Conservation (phyloP, 2,329 filamentous ascomycete species). For the Fusarium goolgardi region DNA sequence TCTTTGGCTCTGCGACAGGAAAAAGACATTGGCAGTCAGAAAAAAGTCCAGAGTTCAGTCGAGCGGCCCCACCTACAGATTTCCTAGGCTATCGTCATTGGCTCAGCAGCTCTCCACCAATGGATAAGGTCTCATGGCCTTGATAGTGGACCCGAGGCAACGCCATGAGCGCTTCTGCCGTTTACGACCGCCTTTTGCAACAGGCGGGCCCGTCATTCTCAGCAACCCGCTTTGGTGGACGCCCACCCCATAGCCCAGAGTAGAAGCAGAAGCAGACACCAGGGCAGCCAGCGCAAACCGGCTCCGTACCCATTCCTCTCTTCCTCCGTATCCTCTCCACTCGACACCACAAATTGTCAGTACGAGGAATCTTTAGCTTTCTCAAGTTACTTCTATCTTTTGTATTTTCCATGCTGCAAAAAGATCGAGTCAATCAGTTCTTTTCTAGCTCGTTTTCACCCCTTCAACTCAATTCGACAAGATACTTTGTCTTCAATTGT, state of each 20-base stretch:
- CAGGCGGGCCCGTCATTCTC: constrained; percentile 45
- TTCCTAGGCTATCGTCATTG: constrained; percentile 22
- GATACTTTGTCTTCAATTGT: constrained; percentile 14
- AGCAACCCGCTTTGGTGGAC: constrained; percentile 46
- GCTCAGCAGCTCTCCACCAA: constrained; percentile 13
- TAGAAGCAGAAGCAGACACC: constrained; percentile 6
- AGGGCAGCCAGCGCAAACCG: constrained; percentile 45
- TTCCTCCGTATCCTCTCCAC: constrained; percentile 28
- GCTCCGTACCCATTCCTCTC: constrained; percentile 37
- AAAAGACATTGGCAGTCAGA: constrained; percentile 40
- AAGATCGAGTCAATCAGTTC: constrained; percentile 19
- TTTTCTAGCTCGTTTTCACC: constrained; percentile 7
- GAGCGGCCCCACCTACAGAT: constrained; percentile 32
- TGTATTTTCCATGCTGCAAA: constrained; percentile 28
- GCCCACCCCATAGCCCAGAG: constrained; percentile 33
- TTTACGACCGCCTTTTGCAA: constrained; percentile 44
- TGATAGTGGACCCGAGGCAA: constrained; percentile 28
- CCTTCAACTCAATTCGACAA: constrained; percentile 3
- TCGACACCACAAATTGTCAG: constrained; percentile 15
- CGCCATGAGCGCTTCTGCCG: constrained; percentile 48
- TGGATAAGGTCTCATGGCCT: constrained; percentile 24
- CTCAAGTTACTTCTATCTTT: constrained; percentile 2
- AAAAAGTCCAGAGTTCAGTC: constrained; percentile 43
- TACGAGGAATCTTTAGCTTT: constrained; percentile 16
- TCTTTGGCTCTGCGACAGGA: constrained; percentile 33